Conservation (phyloP, 306 rosid genomes). For the Canavalia gladiata region DNA sequence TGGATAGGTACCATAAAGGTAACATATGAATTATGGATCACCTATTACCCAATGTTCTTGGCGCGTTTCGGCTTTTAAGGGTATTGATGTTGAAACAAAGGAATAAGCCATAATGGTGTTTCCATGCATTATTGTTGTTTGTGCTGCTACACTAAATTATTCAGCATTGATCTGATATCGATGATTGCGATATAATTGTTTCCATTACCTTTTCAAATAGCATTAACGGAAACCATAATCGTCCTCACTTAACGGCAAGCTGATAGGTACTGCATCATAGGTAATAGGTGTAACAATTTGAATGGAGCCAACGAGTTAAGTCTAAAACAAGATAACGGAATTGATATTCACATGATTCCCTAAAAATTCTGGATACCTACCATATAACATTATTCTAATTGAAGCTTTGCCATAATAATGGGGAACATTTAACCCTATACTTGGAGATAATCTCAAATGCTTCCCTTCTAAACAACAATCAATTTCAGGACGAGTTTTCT, state of each 20-base stretch:
- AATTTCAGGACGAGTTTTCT: neutral
- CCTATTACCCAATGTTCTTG: neutral
- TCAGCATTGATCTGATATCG: neutral
- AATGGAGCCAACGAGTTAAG: constrained; percentile 3
- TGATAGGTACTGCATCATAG: neutral
- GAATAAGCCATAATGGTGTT: constrained; percentile 5
- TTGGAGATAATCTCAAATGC: neutral
- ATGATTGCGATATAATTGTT: constrained; percentile 40
- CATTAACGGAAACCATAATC: constrained; percentile 33
- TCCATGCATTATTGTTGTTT: constrained; percentile 28
- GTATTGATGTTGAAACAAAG: constrained; percentile 30
- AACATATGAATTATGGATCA: constrained; percentile 17
- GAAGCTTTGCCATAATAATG: neutral
- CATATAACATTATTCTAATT: constrained; percentile 4
- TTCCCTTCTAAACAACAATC: neutral
- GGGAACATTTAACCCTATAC: neutral
- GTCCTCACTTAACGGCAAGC: constrained; percentile 15
- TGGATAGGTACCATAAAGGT: neutral
- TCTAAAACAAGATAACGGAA: neutral
- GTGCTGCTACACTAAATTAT: neutral
- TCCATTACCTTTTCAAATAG: neutral
- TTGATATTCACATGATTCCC: neutral
- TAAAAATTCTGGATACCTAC: neutral
- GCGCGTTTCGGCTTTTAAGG: constrained; percentile 3
- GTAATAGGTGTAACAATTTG: neutral